Evolutionary conservation across 805 yeast genomes (phyloP).

Genomic region (Sugiyamaella valdiviana): DNA sequence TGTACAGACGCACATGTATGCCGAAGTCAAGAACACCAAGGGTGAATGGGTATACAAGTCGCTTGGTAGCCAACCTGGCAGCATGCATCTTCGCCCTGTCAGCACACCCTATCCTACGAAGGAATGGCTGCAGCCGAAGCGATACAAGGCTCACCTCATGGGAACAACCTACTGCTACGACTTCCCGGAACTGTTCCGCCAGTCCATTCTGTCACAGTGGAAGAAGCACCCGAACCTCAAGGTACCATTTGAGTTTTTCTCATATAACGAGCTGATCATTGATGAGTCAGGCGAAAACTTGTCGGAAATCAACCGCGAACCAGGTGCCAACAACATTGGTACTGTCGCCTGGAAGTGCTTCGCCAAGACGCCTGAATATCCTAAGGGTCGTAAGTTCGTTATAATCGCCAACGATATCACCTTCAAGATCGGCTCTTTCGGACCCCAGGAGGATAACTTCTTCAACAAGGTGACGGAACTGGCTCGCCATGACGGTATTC

Average conservation of each 20-base stretch:
- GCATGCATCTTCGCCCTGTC: constrained; percentile 95
- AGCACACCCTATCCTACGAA: constrained; percentile 96
- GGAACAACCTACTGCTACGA: constrained; percentile 98
- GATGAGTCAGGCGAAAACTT: constrained; percentile 73
- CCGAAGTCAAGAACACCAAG: constrained; percentile 84
- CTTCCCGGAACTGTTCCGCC: constrained; percentile 97
- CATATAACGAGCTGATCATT: constrained; percentile 71
- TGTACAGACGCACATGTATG: constrained; percentile 89
- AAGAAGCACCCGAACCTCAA: constrained; percentile 40
- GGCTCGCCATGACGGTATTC: constrained; percentile 87
- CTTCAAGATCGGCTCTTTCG: constrained; percentile 96
- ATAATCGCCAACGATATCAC: constrained; percentile 97
- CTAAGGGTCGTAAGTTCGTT: constrained; percentile 89
- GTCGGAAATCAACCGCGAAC: constrained; percentile 87
- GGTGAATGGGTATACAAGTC: constrained; percentile 98
- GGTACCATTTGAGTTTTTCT: constrained; percentile 71
- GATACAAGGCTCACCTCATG: constrained; percentile 96
- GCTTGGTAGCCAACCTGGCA: constrained; percentile 78
- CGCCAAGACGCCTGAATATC: constrained; percentile 94
- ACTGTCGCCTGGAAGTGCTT: constrained; percentile 94
- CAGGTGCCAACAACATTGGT: constrained; percentile 93
- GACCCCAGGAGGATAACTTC: constrained; percentile 90
- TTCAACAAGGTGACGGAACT: constrained; percentile 89
- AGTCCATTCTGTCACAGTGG: constrained; percentile 85
- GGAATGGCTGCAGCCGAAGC: constrained; percentile 96